Evolutionary conservation across 257 asterid genomes (phyloP), one percentile per base, ranked within the genome.

Genomic region (Pogostemon cablin): DNA sequence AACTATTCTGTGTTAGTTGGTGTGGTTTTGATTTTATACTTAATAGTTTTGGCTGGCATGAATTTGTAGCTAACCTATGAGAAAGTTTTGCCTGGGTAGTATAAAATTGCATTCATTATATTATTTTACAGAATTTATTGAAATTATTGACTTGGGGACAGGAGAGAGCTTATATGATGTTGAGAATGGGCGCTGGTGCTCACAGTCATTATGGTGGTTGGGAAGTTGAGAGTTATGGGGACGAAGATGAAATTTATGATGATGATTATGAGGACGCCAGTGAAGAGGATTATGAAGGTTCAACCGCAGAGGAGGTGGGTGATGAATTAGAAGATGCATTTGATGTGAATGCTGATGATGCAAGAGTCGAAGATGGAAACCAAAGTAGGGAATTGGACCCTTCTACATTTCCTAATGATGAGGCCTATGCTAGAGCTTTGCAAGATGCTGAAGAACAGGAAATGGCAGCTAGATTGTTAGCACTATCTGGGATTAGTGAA

Each of bases 151-250:
- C 20, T 25, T 40, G 77, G 75, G 67, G 68, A 65, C 73, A 91
- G 98, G 99, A 93, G 82, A 86, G 97, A 77, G 99, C 96, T 59
- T 91, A 91, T 77, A 82, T 89, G 97, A 89, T 91, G 97, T 78
- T 93, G 81, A 84, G 87, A 63, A 89, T 87, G 92, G 83, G 85
- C 65, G 83, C 75, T 67, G 86, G 79, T 44, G 82, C 70, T 15
- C 85, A 75, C 48, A 85, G 80, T 83, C 90, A 86, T 76, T 88
- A 82, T 72, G 95, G 93, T 72, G 85, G 92, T 71, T 91, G 96
- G 96, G 95, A 84, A 53, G 83, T 81, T 72, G 95, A 80, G 72
- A 85, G 86, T 70, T 87, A 81, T 62, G 90, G 77, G 67, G 72
- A 71, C 50, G 90, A 75, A 8, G 87, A 79, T 72, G 90, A 78